Percentiles rank a stretch among this genome's conserved stretches.
These are phyloP conservation scores for Erodium texanum DNA, from an alignment of 441 rosid genomes.

Conservation along the genomic window DNA sequence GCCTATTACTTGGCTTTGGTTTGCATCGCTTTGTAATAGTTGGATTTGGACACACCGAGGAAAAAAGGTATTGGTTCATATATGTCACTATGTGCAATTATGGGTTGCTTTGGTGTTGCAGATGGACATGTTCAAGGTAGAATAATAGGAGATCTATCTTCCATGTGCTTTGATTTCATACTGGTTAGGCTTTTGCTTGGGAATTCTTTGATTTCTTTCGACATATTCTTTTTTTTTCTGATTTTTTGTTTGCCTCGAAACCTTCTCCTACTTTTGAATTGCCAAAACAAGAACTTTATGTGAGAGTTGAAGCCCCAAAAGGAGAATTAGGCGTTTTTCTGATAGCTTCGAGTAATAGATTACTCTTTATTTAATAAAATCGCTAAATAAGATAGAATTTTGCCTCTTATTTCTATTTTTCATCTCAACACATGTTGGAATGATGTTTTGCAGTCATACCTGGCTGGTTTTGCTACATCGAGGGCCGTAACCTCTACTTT, in stretches of 20 bases:
- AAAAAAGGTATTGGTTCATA: slow-evolving; percentile 58
- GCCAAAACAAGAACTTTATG: not conserved
- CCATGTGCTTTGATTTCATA: slow-evolving; percentile 73
- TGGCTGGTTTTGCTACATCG: no score
- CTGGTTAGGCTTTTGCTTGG: slow-evolving; percentile 35
- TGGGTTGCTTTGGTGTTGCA: slow-evolving; percentile 56
- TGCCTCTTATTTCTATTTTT: no score
- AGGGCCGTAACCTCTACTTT: no score
- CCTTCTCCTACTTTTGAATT: not conserved
- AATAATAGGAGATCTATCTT: slow-evolving; percentile 68
- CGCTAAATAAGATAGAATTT: no score
- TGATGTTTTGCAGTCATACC: no score
- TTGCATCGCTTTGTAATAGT: slow-evolving; percentile 32
- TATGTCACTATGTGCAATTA: slow-evolving; percentile 46
- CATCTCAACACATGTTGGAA: no score
- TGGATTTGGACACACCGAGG: slow-evolving; percentile 56
- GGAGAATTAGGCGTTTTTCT: no score
- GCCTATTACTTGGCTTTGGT: no score
- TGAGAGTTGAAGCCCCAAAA: not conserved
- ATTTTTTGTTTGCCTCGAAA: no score
- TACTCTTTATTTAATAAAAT: no score
- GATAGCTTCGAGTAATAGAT: no score
- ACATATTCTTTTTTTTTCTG: no score
- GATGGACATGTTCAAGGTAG: slow-evolving; percentile 82
- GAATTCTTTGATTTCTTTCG: not conserved